Conservation (phyloP, 164 flowering plant species). For the Litsea cubeba region DNA sequence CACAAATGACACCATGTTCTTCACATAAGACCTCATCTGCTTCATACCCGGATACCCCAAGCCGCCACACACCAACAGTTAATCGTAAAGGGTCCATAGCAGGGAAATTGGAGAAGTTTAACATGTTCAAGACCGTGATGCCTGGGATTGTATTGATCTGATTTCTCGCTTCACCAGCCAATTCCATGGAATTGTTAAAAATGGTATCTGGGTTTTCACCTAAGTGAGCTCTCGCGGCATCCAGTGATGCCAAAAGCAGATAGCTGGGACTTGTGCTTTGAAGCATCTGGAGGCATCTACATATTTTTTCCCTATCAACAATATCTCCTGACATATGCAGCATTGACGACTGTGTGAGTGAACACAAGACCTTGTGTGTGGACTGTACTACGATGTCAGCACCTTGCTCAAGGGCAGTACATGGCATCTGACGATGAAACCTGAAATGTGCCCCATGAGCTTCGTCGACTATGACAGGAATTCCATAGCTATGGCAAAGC, state of each 20-base stretch:
- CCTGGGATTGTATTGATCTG: constrained; percentile 27
- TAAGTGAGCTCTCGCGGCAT: constrained; percentile 54
- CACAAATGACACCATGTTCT: constrained; percentile 34
- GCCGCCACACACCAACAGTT: constrained; percentile 34
- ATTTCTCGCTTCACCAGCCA: constrained; percentile 24
- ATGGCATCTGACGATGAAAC: constrained; percentile 40
- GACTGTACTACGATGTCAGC: constrained; percentile 52
- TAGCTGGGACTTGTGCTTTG: constrained; percentile 59
- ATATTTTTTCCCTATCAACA: constrained; percentile 38
- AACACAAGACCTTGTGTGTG: constrained; percentile 51
- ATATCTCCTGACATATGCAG: constrained; percentile 44
- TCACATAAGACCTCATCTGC: constrained; percentile 39
- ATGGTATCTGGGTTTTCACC: constrained; percentile 25
- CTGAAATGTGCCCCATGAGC: constrained; percentile 60
- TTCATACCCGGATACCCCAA: constrained; percentile 48
- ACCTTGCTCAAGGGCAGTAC: constrained; percentile 48
- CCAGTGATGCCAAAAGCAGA: constrained; percentile 46
- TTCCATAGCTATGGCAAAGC: constrained; percentile 34
- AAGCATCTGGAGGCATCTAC: constrained; percentile 46
- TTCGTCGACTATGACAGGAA: constrained; percentile 54
- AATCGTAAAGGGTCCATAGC: constrained; percentile 41
- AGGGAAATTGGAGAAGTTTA: constrained; percentile 22
- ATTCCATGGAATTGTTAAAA: constrained; percentile 28
- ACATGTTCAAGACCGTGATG: constrained; percentile 24
- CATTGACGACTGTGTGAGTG: constrained; percentile 58